Evolutionary conservation across 257 asterid species (phyloP), one percentile per base, ranked within the genome.

Genomic region (Thymus quinquecostatus): DNA sequence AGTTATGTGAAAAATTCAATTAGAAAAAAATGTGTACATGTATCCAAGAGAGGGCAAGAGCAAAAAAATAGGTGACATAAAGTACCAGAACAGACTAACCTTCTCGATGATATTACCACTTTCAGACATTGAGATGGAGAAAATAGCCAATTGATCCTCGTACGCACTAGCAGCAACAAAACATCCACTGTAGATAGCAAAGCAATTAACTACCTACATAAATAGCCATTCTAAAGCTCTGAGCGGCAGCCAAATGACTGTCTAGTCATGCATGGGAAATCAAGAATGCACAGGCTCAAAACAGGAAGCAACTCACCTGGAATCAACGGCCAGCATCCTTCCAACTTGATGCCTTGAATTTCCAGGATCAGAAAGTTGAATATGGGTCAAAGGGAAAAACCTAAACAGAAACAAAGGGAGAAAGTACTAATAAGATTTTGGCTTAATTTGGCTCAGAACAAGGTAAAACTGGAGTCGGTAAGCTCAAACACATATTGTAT

Each of bases 121-220:
- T 78, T 82, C 73, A 71, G 95, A 82, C 57, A 70, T 75, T 36
- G 97, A 85, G 72, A 92, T 75, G 34, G 96, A 85, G 80, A 91
- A 84, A 76, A 94, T 87, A 64, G 88, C 95, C 87, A 92, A 66
- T 65, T 87, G 92, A 76, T 88, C 96, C 78, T 92, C 92, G 59
- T 83, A 94, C 9, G 99, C 99, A 78, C 98, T 88, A 74, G 89
- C 96, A 78, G 99, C 98, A 75, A 94, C 85, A 81, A 85, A 94
- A 77, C 86, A 86, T 44, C 99, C 98, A 83, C 99, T 94, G 89
- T 78, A 86, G 69, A 86, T 69, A 77, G 84, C 76, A 82, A 81
- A 83, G 77, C 78, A 82, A 80, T 74, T 64, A 78, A 75, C 69
- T 63, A 75, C 74, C 78, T 64, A 77, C 81, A 82, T 65, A 73